A percentile compares a stretch with the other conserved stretches of the same genome.
Conservation (phyloP, 805 yeast genomes). For the Zygosaccharomyces gambellarensis region DNA sequence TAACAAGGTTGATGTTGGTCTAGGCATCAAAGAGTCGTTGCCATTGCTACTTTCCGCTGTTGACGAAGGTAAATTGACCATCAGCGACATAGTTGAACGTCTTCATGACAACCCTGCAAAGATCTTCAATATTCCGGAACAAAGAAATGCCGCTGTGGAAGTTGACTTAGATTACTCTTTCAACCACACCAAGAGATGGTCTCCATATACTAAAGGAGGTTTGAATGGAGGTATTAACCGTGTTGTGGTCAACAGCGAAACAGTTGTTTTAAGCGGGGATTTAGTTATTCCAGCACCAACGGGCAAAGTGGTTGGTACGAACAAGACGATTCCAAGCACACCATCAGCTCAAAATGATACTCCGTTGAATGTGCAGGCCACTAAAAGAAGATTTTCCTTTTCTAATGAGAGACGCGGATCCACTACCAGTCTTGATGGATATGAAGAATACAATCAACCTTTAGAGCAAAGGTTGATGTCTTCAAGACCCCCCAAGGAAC, state of each 20-base stretch:
- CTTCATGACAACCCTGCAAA: conserved; percentile 76
- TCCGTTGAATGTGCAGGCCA: conserved; percentile 39
- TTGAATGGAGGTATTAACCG: conserved; percentile 84
- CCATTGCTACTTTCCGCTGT: conserved; percentile 83
- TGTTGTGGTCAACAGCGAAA: conserved; percentile 71
- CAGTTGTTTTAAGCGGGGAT: conserved; percentile 81
- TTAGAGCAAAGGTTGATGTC: conserved; percentile 51
- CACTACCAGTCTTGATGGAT: conserved; percentile 37
- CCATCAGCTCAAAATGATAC: conserved; percentile 30
- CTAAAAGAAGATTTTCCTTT: conserved; percentile 43
- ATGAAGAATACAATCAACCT: conserved; percentile 56
- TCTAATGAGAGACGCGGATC: conserved; percentile 42
- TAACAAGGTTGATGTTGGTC: conserved; percentile 58
- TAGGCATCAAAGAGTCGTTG: conserved; percentile 73
- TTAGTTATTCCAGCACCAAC: conserved; percentile 53
- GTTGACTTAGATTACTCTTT: conserved; percentile 61
- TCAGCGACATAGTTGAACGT: conserved; percentile 65
- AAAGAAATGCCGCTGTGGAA: conserved; percentile 67
- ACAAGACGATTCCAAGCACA: conserved; percentile 38
- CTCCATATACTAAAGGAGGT: conserved; percentile 50
- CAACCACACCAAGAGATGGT: conserved; percentile 49
- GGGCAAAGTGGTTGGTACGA: conserved; percentile 54
- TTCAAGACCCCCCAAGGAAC: conserved; percentile 65
- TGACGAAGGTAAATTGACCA: conserved; percentile 60
- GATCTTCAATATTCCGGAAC: conserved; percentile 79